phyloP scores from a whole-genome alignment of 495 filamentous ascomycete species.

The Physcia stellaris region DNA sequence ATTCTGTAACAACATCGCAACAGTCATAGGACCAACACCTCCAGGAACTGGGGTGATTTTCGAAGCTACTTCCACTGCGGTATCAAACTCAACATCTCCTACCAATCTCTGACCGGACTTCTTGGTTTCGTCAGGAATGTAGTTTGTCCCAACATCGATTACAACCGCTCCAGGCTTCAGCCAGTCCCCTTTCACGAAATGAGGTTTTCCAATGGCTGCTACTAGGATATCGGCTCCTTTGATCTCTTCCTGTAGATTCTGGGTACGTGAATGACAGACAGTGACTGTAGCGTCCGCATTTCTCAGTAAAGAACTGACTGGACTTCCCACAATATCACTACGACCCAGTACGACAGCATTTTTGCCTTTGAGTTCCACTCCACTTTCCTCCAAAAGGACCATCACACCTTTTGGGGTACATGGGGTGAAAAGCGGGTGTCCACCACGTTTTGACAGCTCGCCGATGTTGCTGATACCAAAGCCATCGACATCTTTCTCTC shows the following conservation, averaged over 20 bases:
- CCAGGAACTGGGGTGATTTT: constrained; percentile 94
- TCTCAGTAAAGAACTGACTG: constrained; percentile 86
- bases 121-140: constrained; percentile 80
- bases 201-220: constrained; percentile 77
- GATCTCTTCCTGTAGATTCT: constrained; percentile 53
- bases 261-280: constrained; percentile 81
- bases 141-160: constrained; percentile 97
- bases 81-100: constrained; percentile 87
- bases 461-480: constrained; percentile 91
- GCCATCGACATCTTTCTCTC: constrained; percentile 95
- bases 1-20: constrained; percentile 91
- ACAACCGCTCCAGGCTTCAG: constrained; percentile 87
- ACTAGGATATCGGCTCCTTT: constrained; percentile 83
- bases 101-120: constrained; percentile 92
- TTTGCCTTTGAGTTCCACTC: constrained; percentile 75
- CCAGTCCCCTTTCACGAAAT: constrained; percentile 88
- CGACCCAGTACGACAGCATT: constrained; percentile 88
- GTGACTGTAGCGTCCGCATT: constrained; percentile 96
- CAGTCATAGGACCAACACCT: constrained; percentile 96
- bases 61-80: constrained; percentile 76
- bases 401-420: constrained; percentile 97
- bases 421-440: constrained; percentile 72
- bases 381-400: constrained; percentile 72
- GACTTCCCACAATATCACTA: constrained; percentile 94
- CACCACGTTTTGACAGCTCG: constrained; percentile 87